These are phyloP conservation scores for Zizania latifolia DNA, from an alignment of 176 grass and related monocot species.

Conservation along the genomic window DNA sequence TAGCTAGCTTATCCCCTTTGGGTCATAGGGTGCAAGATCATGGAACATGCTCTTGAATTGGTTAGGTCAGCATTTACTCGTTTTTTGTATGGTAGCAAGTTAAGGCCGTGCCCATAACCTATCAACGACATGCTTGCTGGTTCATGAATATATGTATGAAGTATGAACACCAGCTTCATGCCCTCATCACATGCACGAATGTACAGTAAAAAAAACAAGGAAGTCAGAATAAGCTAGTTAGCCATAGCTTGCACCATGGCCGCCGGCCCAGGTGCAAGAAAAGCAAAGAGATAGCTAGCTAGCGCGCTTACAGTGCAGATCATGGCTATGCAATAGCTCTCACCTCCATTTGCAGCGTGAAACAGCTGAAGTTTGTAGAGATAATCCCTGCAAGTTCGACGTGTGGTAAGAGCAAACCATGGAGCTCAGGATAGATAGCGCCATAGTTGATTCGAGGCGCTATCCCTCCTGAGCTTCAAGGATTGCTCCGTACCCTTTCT, in stretches of 20 bases:
- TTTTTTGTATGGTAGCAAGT: slow-evolving; percentile 32
- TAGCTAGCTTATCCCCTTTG: too few relatives aligned
- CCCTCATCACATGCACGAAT: slow-evolving; percentile 18
- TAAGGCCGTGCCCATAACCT: slow-evolving; percentile 14
- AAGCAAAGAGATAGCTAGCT: background rate
- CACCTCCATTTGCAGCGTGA: background rate
- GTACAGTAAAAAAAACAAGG: slow-evolving; percentile 35
- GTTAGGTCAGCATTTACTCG: slow-evolving; percentile 47
- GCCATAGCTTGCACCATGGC: slow-evolving; percentile 5
- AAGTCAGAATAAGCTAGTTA: too few relatives aligned
- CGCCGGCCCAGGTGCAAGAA: slow-evolving; percentile 6
- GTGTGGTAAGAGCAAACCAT: slow-evolving; percentile 41
- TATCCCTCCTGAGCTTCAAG: slow-evolving; percentile 73
- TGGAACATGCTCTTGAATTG: slow-evolving; percentile 35
- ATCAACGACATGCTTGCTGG: background rate
- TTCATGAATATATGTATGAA: background rate
- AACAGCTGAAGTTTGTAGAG: too few relatives aligned
- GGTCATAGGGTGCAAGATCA: slow-evolving; percentile 2
- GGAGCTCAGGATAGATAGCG: slow-evolving; percentile 71
- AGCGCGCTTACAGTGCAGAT: too few relatives aligned
- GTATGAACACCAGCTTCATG: too few relatives aligned
- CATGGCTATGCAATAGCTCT: background rate
- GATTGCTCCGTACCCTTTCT: slow-evolving; percentile 38
- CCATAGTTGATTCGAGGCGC: slow-evolving; percentile 36
- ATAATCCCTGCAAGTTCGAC: background rate